phyloP scores from a whole-genome alignment of 306 rosid species.

The Glycine soja region DNA sequence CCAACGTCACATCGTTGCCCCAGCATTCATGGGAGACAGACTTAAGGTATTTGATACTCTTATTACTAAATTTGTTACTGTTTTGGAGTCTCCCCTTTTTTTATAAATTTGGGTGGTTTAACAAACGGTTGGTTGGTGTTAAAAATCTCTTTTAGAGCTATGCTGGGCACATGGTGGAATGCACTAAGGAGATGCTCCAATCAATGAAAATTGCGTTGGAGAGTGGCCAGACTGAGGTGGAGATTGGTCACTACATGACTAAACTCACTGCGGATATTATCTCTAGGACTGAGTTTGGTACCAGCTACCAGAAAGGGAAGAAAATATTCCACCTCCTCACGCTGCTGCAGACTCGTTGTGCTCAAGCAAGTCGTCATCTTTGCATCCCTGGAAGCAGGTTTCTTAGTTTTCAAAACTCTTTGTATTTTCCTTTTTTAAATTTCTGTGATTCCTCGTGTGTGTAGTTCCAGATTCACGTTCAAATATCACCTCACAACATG shows the following conservation, averaged over 20 bases:
- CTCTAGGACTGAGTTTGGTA: constrained; percentile 82
- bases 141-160: constrained; percentile 54
- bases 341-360: constrained; percentile 70
- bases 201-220: constrained; percentile 43
- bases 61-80: too few relatives aligned
- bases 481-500: too few relatives aligned
- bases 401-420: too few relatives aligned
- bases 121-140: too few relatives aligned
- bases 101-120: too few relatives aligned
- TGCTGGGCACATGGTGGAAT: constrained; percentile 92
- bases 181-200: constrained; percentile 79
- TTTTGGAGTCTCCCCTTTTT: too few relatives aligned
- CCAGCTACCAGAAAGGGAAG: constrained; percentile 76
- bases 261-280: constrained; percentile 88
- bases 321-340: constrained; percentile 80
- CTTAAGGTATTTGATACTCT: constrained; percentile 43
- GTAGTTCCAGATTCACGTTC: too few relatives aligned
- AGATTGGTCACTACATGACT: constrained; percentile 75
- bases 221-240: constrained; percentile 67
- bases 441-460: too few relatives aligned
- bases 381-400: constrained; percentile 96
- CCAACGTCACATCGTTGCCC: constrained; percentile 76
- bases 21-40: constrained; percentile 71
- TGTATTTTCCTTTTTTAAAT: not conserved
- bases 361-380: constrained; percentile 85